Base-by-base conservation (phyloP, 352 stramenopile species). In the Phytopythium delawarense region DNA sequence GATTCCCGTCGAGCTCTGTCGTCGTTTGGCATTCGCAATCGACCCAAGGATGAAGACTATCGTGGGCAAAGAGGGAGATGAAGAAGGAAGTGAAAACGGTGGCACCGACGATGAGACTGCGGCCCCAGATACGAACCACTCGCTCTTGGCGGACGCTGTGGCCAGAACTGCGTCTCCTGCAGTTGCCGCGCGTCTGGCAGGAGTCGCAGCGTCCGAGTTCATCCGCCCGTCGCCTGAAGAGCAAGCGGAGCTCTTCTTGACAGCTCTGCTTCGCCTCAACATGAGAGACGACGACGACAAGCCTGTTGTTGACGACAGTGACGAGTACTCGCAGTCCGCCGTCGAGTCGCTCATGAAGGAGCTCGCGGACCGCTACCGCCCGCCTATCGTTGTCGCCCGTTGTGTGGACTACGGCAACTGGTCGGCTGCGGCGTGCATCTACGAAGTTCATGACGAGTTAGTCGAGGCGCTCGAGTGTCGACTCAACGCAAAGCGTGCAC, bases 361-460 rank as follows among this genome's bases (percentile, higher is more conserved):
- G 28, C 75, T 91, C 21, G 76, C 74, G n/a, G 44, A 71, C 12
- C 78, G 78, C 51, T 96, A 94, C 63, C 84, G 87, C 0, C 84
- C 87, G 7, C 85, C 87, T 4, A 76, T 91, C 16, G 77, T 96
- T 69, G 75, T 93, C 21, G 67, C 86, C 32, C 81, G 87, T 8
- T 94, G 84, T 65, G 74, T 91, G 8, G 87, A 96, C 68, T 94
- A 87, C 40, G 79, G 72, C 16, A 94, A 96, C 59, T 96, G 87
- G 87, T 80, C 70, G 23, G 87, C 84, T 0, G 87, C 87, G 0
- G 87, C 87, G 1, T 81, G 73, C 57, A 72, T 94, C 21, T 92
- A 93, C 44, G 78, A 96, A 74, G 84, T 74, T 3, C 80, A 96
- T 25, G 84, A 78, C 13, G 87, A 93, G 59, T 65, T 91, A 2